Base-by-base conservation (phyloP, 1,139 yeast species). In the Geotrichum phurueaensis region DNA sequence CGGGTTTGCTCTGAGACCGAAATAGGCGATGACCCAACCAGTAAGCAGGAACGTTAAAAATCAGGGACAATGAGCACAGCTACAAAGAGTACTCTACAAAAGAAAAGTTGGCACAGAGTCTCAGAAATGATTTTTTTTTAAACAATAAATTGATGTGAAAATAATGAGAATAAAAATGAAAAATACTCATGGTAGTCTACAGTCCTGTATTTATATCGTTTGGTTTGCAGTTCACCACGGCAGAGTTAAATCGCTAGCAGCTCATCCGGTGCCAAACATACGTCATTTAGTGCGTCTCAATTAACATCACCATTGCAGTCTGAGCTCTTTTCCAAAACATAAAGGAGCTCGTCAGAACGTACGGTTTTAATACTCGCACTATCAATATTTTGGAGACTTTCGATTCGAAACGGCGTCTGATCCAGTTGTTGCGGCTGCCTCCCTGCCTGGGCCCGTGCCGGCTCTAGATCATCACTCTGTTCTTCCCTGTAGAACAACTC, bases 401-500 rank as follows among this genome's bases (percentile, higher is more conserved):
- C 9, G 18, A 39, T 39, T n/a, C 9, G 47, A 15, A 39, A 13
- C 18, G 20, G 47, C n/a, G 10, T 39, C 47, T n/a, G 20, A 2
- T 39, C 3, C 45, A 13, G 13, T 39, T 39, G 47, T n/a, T n/a
- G 18, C 20, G 18, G 18, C 9, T n/a, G 20, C 20, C 2, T 10
- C 47, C 7, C 47, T 15, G n/a, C 47, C 18, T 39, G 22, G 22
- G 22, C 20, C 45, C 12, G 29, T 25, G 25, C 39, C n/a, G 7
- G 18, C n/a, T 51, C 50, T 10, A 13, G 31, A 18, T 23, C 25
- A 27, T 33, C 23, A 1, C 43, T 56, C 15, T 58, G 55, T 29
- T 51, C 61, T 5, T 45, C 39, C 22, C 50, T 56, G 29, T 51
- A 57, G 10, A 51, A 49, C 36, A 60, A 53, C 60, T 57, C 57